These are phyloP conservation scores for Sutorius australiensis DNA, from an alignment of 768 basidiomycete species.

Conservation along the genomic window DNA sequence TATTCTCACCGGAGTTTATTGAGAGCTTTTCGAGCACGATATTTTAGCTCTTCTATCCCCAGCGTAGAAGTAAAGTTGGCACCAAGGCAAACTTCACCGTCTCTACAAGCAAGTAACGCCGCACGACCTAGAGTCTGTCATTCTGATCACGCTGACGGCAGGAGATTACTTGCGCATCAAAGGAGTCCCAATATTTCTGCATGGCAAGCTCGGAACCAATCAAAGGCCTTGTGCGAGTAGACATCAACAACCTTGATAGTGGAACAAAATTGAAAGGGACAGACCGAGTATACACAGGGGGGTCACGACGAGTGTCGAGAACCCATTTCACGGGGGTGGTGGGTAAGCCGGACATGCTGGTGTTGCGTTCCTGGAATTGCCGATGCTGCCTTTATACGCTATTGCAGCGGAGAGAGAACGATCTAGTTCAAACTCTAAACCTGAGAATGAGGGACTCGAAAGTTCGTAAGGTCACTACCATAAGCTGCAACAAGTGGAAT, in stretches of 20 bases:
- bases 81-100: constrained; percentile 18
- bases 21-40: constrained; percentile 10
- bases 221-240: constrained; percentile 1
- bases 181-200: constrained; percentile 10
- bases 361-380: too few species aligned
- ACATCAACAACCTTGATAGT: neutral
- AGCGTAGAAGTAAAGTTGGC: constrained; percentile 13
- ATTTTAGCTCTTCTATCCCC: constrained; percentile 1
- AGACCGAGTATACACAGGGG: constrained; percentile 17
- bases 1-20: constrained; percentile 19
- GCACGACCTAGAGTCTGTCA: neutral
- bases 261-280: neutral
- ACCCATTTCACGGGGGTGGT: constrained; percentile 1
- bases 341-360: neutral
- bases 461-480: too few species aligned
- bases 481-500: too few species aligned
- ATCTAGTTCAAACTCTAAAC: too few species aligned
- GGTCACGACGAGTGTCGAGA: constrained; percentile 5
- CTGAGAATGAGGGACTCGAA: too few species aligned
- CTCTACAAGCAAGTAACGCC: neutral
- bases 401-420: too few species aligned
- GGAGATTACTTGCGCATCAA: constrained; percentile 11
- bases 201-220: constrained; percentile 15
- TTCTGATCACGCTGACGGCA: neutral
- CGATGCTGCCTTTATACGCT: too few species aligned